Evolutionary conservation across 495 filamentous ascomycete species (phyloP).

Genomic region (Penicillium mononematosum): DNA sequence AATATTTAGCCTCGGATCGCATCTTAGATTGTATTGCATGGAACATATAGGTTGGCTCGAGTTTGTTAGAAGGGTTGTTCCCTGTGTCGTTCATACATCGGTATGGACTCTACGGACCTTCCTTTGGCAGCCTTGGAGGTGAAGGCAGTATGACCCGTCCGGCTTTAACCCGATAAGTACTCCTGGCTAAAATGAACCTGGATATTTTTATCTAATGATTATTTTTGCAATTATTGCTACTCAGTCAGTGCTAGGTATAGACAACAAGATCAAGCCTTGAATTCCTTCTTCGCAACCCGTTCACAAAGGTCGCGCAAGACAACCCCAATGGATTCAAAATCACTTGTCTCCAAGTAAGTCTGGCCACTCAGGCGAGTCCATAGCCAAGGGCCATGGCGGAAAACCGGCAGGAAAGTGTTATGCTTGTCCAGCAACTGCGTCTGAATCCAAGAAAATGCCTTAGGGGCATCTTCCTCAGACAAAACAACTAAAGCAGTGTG

Average conservation of each 20-base stretch:
- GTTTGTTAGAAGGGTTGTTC: too few species aligned
- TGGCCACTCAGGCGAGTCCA: conserved; percentile 78
- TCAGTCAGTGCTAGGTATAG: not conserved
- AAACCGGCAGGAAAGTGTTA: conserved; percentile 68
- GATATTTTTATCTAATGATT: not conserved
- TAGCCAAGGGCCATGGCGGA: conserved; percentile 54
- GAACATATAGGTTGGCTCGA: too few species aligned
- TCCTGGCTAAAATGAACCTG: not conserved
- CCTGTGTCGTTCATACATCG: too few species aligned
- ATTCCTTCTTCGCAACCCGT: conserved; percentile 57
- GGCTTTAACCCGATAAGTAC: not conserved
- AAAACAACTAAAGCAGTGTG: conserved; percentile 28
- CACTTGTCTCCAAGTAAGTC: conserved; percentile 71
- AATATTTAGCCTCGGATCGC: too few species aligned
- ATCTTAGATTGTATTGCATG: too few species aligned
- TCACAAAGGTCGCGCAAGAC: conserved; percentile 61
- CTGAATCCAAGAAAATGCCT: conserved; percentile 57
- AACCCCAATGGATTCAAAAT: conserved; percentile 71
- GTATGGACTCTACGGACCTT: not conserved
- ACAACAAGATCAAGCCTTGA: not conserved
- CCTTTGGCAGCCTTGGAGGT: not conserved
- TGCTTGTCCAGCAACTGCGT: conserved; percentile 55
- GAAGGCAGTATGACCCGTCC: too few species aligned
- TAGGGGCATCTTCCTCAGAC: conserved; percentile 29
- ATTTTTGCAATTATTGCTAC: not conserved